These are phyloP conservation scores for Detonula confervacea DNA, from an alignment of 352 stramenopile species.

Conservation along the genomic window DNA sequence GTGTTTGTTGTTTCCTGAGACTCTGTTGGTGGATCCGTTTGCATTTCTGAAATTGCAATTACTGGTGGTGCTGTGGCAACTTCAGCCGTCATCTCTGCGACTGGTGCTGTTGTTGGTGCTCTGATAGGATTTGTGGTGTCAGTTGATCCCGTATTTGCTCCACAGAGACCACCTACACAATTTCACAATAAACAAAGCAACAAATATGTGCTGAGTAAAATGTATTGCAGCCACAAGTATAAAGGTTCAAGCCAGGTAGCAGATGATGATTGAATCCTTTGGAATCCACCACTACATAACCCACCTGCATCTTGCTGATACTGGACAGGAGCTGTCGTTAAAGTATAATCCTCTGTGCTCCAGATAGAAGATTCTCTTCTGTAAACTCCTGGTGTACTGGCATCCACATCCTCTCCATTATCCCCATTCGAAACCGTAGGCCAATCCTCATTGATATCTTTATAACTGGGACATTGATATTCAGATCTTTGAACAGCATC, in stretches of 20 bases:
- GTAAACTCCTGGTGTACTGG: slow-evolving; percentile 33
- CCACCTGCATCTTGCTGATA: neutral
- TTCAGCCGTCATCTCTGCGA: neutral
- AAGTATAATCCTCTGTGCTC: slow-evolving; percentile 43
- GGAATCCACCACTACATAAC: neutral
- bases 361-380: slow-evolving; percentile 44
- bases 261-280: no score
- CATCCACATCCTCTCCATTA: slow-evolving; percentile 39
- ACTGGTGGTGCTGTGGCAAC: neutral
- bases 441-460: slow-evolving; percentile 25
- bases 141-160: neutral
- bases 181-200: neutral
- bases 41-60: no score
- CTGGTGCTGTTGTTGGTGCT: neutral
- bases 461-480: slow-evolving; percentile 26
- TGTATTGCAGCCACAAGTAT: neutral
- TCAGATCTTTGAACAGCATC: slow-evolving; percentile 36
- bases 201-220: neutral
- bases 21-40: no score
- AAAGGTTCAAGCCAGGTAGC: no score
- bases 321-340: slow-evolving; percentile 26
- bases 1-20: neutral
- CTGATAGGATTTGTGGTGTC: neutral
- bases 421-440: slow-evolving; percentile 38
- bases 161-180: neutral